Evolutionary conservation across 2,329 filamentous ascomycete species (phyloP).

Genomic region (Aspergillus candidus): DNA sequence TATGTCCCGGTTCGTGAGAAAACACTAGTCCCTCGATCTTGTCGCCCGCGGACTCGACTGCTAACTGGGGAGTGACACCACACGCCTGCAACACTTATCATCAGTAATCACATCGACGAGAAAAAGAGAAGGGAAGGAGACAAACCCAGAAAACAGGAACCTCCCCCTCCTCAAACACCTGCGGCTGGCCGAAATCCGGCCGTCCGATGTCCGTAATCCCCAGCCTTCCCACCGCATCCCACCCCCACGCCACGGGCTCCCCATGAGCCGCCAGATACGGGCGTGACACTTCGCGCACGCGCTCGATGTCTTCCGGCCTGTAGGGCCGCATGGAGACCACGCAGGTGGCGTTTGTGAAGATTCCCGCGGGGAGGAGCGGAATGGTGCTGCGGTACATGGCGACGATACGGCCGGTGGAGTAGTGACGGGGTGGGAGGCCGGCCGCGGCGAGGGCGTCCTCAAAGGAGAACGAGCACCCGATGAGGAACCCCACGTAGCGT

Average conservation of each 20-base stretch:
- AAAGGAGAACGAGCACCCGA: conserved; percentile 61
- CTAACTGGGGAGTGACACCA: conserved; percentile 61
- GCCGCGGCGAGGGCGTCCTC: conserved; percentile 50
- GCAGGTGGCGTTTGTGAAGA: conserved; percentile 50
- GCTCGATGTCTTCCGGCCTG: conserved; percentile 43
- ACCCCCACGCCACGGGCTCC: conserved; percentile 61
- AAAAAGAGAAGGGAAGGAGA: background rate
- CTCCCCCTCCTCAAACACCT: conserved; percentile 34
- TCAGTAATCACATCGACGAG: conserved; percentile 33
- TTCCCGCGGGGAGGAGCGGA: conserved; percentile 52
- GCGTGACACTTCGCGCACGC: conserved; percentile 51
- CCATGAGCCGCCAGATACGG: conserved; percentile 55
- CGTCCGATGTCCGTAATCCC: conserved; percentile 50
- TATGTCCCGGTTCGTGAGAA: conserved; percentile 57
- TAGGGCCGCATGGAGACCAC: conserved; percentile 63
- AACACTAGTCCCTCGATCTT: conserved; percentile 52
- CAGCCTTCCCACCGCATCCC: conserved; percentile 48
- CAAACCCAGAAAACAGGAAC: conserved; percentile 29
- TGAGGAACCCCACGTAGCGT: conserved; percentile 54
- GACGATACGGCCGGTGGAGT: conserved; percentile 45
- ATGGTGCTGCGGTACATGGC: conserved; percentile 58
- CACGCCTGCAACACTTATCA: conserved; percentile 58
- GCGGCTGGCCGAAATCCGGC: conserved; percentile 54
- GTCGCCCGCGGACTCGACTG: conserved; percentile 49
- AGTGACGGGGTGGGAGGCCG: conserved; percentile 50